phyloP scores from a whole-genome alignment of 2,329 filamentous ascomycete species.

The Dichotomopilus funicola region DNA sequence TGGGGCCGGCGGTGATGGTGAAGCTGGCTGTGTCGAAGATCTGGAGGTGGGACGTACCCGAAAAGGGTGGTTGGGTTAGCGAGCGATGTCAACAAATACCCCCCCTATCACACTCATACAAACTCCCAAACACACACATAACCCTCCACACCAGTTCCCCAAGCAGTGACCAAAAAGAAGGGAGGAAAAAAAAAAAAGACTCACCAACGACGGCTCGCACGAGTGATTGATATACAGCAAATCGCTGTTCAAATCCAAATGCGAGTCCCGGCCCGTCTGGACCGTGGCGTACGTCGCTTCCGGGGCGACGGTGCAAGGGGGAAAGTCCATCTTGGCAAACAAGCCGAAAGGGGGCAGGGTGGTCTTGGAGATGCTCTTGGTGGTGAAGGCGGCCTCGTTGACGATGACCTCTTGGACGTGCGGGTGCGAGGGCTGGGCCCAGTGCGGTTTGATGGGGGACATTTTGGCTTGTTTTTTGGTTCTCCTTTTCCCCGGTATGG shows the following conservation, averaged over 20 bases:
- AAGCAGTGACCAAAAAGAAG: neutral
- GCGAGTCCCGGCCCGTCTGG: constrained; percentile 49
- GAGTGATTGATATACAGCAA: constrained; percentile 63
- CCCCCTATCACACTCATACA: neutral
- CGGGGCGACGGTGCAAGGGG: constrained; percentile 50
- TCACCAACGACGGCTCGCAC: constrained; percentile 58
- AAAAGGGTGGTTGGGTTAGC: neutral
- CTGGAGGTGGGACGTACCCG: constrained; percentile 28
- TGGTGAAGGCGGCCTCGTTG: constrained; percentile 48
- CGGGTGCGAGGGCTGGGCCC: constrained; percentile 56
- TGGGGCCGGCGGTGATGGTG: constrained; percentile 52
- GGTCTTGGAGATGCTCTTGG: constrained; percentile 52
- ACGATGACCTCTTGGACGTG: constrained; percentile 50
- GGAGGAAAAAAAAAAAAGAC: constrained; percentile 25
- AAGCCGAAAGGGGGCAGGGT: constrained; percentile 55
- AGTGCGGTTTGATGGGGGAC: constrained; percentile 51
- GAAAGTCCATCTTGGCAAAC: constrained; percentile 60
- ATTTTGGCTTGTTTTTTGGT: constrained; percentile 9
- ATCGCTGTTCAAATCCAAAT: constrained; percentile 60
- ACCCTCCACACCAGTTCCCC: neutral
- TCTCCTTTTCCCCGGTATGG: neutral
- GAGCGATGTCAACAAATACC: neutral
- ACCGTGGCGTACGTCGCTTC: constrained; percentile 59
- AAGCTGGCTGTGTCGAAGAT: constrained; percentile 54
- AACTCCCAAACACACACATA: neutral